Conservation (phyloP, 306 rosid species). For the Rosa multiflora region DNA sequence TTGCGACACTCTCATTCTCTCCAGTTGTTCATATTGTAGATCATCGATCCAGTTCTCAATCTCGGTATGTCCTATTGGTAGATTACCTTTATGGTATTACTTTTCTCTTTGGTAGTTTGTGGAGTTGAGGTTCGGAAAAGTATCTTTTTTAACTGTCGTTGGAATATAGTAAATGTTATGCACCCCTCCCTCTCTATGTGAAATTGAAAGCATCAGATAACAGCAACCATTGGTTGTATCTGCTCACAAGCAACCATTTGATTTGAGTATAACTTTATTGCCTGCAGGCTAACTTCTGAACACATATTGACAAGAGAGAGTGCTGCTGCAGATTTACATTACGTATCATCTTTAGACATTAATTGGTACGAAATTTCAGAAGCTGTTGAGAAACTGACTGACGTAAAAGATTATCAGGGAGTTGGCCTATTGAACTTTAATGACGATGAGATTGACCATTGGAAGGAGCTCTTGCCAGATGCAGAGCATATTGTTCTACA, state of each 20-base stretch:
- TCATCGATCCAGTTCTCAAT: conserved; percentile 42
- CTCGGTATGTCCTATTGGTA: conserved; percentile 47
- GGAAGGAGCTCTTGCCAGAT: conserved; percentile 73
- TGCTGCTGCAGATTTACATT: conserved; percentile 47
- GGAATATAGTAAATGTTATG: not conserved
- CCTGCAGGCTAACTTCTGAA: conserved; percentile 43
- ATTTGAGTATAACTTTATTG: not conserved
- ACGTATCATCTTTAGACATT: conserved; percentile 47
- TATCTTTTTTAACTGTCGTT: not conserved
- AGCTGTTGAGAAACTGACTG: conserved; percentile 44
- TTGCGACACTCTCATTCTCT: conserved; percentile 61
- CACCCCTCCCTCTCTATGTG: not conserved
- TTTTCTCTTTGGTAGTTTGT: not conserved
- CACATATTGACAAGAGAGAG: conserved; percentile 35
- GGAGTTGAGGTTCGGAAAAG: conserved; percentile 1
- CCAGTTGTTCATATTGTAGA: conserved; percentile 72
- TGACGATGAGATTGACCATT: conserved; percentile 59
- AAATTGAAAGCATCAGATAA: conserved; percentile 1
- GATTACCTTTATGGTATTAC: not conserved
- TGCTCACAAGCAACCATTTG: not conserved
- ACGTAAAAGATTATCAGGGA: conserved; percentile 58
- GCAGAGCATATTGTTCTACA: conserved; percentile 55
- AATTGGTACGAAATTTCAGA: conserved; percentile 69
- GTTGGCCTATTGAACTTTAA: conserved; percentile 81
- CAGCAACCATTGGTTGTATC: not conserved